Percentiles rank a stretch among this genome's conserved stretches.
phyloP scores from a whole-genome alignment of 441 rosid genomes.

The Gossypium schwendimanii region DNA sequence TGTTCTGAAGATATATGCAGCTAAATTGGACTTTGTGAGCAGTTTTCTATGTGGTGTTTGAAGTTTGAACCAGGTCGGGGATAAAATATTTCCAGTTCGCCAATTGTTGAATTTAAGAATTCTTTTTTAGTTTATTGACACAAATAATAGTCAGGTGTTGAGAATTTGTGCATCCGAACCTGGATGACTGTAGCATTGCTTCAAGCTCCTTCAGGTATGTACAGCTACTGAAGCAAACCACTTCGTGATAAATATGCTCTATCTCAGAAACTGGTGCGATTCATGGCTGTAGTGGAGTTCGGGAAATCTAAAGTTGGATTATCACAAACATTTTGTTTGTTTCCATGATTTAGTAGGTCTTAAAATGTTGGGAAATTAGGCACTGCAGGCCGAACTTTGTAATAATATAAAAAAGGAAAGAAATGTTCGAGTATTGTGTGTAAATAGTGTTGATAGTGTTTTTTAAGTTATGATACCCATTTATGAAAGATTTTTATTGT shows the following conservation, averaged over 20 bases:
- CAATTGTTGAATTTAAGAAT: neutral
- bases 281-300: neutral
- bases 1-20: neutral
- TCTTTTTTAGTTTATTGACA: neutral
- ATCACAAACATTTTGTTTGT: neutral
- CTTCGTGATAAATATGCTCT: neutral
- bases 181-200: neutral
- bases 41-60: constrained; percentile 4
- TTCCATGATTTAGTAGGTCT: neutral
- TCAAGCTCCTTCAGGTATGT: constrained; percentile 5
- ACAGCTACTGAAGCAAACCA: neutral
- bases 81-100: neutral
- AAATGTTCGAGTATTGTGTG: neutral
- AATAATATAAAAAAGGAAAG: neutral
- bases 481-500: neutral
- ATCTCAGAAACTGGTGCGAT: neutral
- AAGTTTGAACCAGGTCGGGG: constrained; percentile 1
- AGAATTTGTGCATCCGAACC: neutral
- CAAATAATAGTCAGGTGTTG: neutral
- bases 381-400: neutral
- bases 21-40: neutral
- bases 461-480: neutral
- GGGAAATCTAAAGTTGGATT: neutral
- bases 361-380: neutral
- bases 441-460: neutral